A percentile compares a stretch with the other conserved stretches of the same genome.
These are phyloP conservation scores for Starmerella vitae DNA, from an alignment of 805 yeast genomes.

Conservation along the genomic window DNA sequence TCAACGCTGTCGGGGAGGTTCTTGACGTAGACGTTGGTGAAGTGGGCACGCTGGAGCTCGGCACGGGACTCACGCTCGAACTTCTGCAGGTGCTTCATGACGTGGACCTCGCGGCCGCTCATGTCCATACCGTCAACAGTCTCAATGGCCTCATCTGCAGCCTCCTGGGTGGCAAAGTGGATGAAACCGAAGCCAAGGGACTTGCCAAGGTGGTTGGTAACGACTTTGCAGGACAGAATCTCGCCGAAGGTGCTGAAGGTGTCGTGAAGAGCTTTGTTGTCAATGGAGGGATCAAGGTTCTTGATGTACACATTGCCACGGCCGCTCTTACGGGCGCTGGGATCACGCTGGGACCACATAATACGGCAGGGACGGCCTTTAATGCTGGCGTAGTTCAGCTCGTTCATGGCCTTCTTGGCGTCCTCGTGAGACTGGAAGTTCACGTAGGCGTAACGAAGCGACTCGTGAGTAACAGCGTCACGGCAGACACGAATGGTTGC, in stretches of 20 bases:
- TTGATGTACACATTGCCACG: conserved; percentile 95
- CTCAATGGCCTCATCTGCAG: conserved; percentile 90
- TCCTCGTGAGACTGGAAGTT: conserved; percentile 82
- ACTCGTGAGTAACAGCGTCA: conserved; percentile 92
- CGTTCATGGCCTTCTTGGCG: conserved; percentile 88
- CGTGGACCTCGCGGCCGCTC: conserved; percentile 90
- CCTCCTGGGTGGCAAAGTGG: conserved; percentile 84
- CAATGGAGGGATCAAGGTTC: conserved; percentile 96
- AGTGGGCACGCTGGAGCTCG: conserved; percentile 80
- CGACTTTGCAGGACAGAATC: conserved; percentile 93
- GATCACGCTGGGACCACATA: conserved; percentile 99
- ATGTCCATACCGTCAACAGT: conserved; percentile 96
- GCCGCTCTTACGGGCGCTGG: conserved; percentile 85
- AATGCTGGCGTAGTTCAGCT: conserved; percentile 83
- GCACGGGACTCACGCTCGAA: conserved; percentile 89
- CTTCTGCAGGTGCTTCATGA: conserved; percentile 84
- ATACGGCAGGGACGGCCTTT: conserved; percentile 96
- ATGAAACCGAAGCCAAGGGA: conserved; percentile 96
- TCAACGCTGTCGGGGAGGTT: conserved; percentile 58
- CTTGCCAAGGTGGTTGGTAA: conserved; percentile 79
- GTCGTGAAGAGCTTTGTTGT: conserved; percentile 96
- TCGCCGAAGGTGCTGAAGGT: conserved; percentile 95
- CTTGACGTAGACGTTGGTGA: conserved; percentile 92
- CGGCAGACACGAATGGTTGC: conserved; percentile 97
- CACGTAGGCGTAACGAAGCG: conserved; percentile 96